Percentiles rank a stretch among this genome's conserved stretches.
Conservation (phyloP, 768 basidiomycete species). For the Collybia sordida region DNA sequence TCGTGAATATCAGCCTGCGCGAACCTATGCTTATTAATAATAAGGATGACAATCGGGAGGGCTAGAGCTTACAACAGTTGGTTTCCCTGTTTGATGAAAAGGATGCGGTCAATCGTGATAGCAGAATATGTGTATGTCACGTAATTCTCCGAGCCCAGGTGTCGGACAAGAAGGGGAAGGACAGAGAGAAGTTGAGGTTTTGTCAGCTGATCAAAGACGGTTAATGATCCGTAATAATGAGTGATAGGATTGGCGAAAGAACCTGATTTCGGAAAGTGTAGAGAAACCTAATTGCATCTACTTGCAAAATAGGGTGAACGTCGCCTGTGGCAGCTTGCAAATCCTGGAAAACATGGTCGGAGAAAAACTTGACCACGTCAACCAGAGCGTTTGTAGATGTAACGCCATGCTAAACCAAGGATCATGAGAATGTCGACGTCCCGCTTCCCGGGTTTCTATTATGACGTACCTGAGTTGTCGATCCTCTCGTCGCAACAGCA, state of each 20-base stretch:
- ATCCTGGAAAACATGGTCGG: conserved; percentile 86
- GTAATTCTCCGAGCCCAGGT: conserved; percentile 81
- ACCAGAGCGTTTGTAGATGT: conserved; percentile 91
- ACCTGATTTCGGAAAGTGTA: conserved; percentile 95
- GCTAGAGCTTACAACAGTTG: conserved; percentile 62
- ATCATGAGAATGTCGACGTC: conserved; percentile 2
- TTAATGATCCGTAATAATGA: conserved; percentile 1
- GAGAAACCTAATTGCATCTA: conserved; percentile 94
- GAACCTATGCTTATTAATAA: conserved; percentile 52
- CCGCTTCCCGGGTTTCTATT: too few species aligned
- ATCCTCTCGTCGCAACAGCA: conserved; percentile 89
- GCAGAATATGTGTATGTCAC: conserved; percentile 97
- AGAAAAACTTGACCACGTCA: conserved; percentile 95
- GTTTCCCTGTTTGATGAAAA: conserved; percentile 83
- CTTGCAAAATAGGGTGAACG: conserved; percentile 89
- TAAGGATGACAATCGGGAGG: background rate
- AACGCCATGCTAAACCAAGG: conserved; percentile 70
- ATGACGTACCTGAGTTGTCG: conserved; percentile 79
- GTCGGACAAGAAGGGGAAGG: conserved; percentile 79
- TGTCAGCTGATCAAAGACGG: conserved; percentile 56
- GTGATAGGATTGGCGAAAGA: background rate
- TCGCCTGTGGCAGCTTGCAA: conserved; percentile 64
- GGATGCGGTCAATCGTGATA: conserved; percentile 93
- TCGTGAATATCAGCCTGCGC: conserved; percentile 84
- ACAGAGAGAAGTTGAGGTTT: conserved; percentile 93